phyloP scores from a whole-genome alignment of 2,329 filamentous ascomycete genomes.

The Stagonosporopsis vannaccii region DNA sequence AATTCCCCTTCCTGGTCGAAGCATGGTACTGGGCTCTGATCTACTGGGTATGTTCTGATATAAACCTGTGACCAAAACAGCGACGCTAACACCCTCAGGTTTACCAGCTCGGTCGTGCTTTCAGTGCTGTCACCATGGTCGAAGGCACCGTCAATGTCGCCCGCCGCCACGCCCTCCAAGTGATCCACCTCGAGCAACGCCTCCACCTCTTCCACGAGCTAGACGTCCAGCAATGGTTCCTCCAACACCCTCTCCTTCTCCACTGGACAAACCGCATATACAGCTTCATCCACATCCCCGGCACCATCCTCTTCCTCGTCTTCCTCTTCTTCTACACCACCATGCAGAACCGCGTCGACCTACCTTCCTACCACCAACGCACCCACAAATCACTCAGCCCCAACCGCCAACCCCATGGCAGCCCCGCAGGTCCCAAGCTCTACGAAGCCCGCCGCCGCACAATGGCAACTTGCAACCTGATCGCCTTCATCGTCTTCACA shows the following conservation, averaged over 20 bases:
- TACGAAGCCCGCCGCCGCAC: slow-evolving; percentile 64
- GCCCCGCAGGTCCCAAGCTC: slow-evolving; percentile 58
- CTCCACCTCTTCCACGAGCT: slow-evolving; percentile 72
- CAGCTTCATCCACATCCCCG: slow-evolving; percentile 80
- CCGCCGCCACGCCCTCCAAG: slow-evolving; percentile 70
- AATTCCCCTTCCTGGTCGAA: slow-evolving; percentile 76
- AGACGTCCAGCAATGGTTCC: slow-evolving; percentile 65
- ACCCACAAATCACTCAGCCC: slow-evolving; percentile 32
- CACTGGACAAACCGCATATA: slow-evolving; percentile 76
- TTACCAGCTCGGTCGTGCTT: slow-evolving; percentile 76
- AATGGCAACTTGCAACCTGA: slow-evolving; percentile 65
- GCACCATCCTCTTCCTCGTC: slow-evolving; percentile 73
- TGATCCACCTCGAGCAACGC: slow-evolving; percentile 71
- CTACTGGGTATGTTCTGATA: slow-evolving; percentile 70
- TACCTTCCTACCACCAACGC: slow-evolving; percentile 50
- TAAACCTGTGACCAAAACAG: not conserved
- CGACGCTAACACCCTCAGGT: slow-evolving; percentile 57
- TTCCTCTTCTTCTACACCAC: slow-evolving; percentile 75
- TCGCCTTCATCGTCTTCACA: slow-evolving; percentile 67
- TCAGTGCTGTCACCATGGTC: slow-evolving; percentile 73
- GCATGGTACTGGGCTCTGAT: slow-evolving; percentile 80
- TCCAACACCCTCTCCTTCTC: slow-evolving; percentile 64
- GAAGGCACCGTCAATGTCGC: slow-evolving; percentile 73
- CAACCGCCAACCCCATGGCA: slow-evolving; percentile 30
- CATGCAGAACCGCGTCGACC: slow-evolving; percentile 61